Percentiles rank a stretch among this genome's conserved stretches.
phyloP scores from a whole-genome alignment of 2,329 filamentous ascomycete genomes.

The Diaporthe humulicola region DNA sequence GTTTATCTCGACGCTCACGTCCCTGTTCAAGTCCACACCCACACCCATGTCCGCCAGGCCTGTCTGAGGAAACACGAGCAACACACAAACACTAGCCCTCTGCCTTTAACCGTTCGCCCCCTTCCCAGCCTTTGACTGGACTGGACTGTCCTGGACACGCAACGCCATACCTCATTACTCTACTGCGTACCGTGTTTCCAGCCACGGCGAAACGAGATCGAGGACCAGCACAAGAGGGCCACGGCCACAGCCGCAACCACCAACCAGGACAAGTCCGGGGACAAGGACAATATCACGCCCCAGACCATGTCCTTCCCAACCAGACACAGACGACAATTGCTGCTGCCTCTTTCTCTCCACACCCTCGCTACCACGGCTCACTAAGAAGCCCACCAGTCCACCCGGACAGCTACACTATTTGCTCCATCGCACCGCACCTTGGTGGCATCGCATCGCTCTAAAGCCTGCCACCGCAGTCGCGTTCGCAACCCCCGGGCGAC shows the following conservation, averaged over 20 bases:
- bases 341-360: constrained; percentile 1
- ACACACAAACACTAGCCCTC: neutral
- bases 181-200: neutral
- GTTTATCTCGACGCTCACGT: neutral
- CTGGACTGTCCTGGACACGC: neutral
- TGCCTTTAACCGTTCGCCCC: neutral
- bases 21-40: neutral
- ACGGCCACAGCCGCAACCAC: neutral
- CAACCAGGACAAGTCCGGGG: neutral
- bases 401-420: neutral
- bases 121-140: constrained; percentile 17
- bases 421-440: neutral
- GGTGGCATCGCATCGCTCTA: neutral
- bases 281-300: neutral
- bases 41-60: constrained; percentile 6
- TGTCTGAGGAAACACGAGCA: constrained; percentile 12
- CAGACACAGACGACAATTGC: constrained; percentile 2
- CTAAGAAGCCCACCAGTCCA: constrained; percentile 3
- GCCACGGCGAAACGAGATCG: neutral
- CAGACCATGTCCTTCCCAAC: constrained; percentile 18
- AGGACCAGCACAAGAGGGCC: neutral
- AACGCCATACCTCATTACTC: too few relatives aligned
- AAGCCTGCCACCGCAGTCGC: constrained; percentile 6
- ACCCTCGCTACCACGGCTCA: constrained; percentile 4
- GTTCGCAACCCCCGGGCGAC: constrained; percentile 1